phyloP scores from a whole-genome alignment of 495 filamentous ascomycete genomes.

The Sporormia fimetaria region DNA sequence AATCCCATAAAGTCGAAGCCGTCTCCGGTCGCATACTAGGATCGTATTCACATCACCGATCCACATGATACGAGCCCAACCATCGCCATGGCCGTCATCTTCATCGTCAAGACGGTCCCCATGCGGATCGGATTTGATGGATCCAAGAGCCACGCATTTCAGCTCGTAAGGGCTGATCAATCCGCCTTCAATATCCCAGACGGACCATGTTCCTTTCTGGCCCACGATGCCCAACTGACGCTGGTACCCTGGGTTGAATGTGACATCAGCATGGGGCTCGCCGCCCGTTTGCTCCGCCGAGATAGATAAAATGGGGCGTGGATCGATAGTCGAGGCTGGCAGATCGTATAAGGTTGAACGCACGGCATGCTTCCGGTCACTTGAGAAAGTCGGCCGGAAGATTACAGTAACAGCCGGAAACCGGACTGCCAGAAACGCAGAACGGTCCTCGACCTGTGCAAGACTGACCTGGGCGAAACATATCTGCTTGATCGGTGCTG shows the following conservation, averaged over 20 bases:
- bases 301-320: slow-evolving; percentile 51
- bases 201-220: slow-evolving; percentile 56
- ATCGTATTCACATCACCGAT: slow-evolving; percentile 27
- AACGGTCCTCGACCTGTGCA: slow-evolving; percentile 11
- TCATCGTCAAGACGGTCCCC: background rate
- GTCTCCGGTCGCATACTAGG: slow-evolving; percentile 28
- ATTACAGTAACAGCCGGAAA: slow-evolving; percentile 21
- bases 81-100: slow-evolving; percentile 23
- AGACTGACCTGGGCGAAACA: slow-evolving; percentile 52
- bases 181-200: slow-evolving; percentile 55
- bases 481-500: slow-evolving; percentile 53
- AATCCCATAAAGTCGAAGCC: slow-evolving; percentile 26
- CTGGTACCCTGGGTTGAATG: slow-evolving; percentile 66
- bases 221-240: slow-evolving; percentile 65
- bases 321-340: slow-evolving; percentile 44
- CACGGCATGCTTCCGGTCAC: background rate
- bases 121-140: background rate
- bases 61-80: slow-evolving; percentile 35
- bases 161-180: slow-evolving; percentile 15
- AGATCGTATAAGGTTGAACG: slow-evolving; percentile 6
- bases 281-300: slow-evolving; percentile 44
- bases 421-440: slow-evolving; percentile 28
- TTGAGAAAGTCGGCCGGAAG: slow-evolving; percentile 21
- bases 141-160: slow-evolving; percentile 5
- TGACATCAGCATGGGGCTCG: slow-evolving; percentile 53